Evolutionary conservation across 192 early-diverging fungal species (phyloP), one percentile per base, ranked within the genome.

Genomic region (Backusella mclennaniae): DNA sequence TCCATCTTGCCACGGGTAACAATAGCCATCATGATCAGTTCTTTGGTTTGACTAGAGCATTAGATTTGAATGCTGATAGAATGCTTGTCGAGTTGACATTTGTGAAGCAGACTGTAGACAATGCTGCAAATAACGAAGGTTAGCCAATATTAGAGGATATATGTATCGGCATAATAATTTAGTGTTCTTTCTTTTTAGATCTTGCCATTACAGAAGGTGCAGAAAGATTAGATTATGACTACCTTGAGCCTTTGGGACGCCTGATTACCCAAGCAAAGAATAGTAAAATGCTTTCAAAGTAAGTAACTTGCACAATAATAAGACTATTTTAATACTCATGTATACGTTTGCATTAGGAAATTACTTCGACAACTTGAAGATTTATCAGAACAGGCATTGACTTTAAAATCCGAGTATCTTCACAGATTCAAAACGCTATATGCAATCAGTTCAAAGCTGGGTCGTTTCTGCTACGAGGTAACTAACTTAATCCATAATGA

Each of bases 41-140:
- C 81, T 80, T 83, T 31, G 86, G 82, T 15, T 76, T 80, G 42
- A 85, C 83, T 19, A 82, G 81, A 36, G 82, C 79, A 3, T 66
- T 92, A 73, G 92, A 92, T 21, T 80, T 88, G 52, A 90, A 89
- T 69, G 85, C 90, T 7, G 92, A 94, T 72, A 84, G 89, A 12
- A 85, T 90, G 70, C 77, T 89, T 66, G 82, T 91, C 19, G 87
- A 90, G 70, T 69, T 90, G 49, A 82, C 73, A 69, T 89, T 73
- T 77, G 74, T 77, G 44, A 83, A 44, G 52, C 86, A 76, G 63
- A 76, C 85, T 71, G 59, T 84, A 42, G 73, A 73, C 0, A 66
- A 79, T 35, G 79, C 83, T 44, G 52, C 66, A 35, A 38, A 73
- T 41, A 77, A 78, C 11, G 84, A 85, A 71, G 84, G 82, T 81